Evolutionary conservation across 1,284 basidiomycete genomes (phyloP).

Genomic region (Inonotus hispidus): DNA sequence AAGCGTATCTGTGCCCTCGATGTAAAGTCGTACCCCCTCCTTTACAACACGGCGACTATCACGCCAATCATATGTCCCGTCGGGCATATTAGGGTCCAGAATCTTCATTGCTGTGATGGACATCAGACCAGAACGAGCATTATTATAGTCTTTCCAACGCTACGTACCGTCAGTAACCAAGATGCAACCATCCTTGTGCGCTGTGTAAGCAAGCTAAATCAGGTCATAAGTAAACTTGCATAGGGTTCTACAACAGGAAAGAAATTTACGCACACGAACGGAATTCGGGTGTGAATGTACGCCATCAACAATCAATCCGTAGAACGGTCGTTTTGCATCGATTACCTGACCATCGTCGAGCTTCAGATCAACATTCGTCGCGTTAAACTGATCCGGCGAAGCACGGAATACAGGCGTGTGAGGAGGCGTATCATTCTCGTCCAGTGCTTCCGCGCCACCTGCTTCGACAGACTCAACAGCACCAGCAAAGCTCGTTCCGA

Average conservation of each 20-base stretch:
- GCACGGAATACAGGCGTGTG: conserved; percentile 40
- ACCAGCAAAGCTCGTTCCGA: conserved; percentile 18
- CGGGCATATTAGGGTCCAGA: conserved; percentile 76
- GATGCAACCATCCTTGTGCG: conserved; percentile 79
- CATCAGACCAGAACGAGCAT: background rate
- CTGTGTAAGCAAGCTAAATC: conserved; percentile 72
- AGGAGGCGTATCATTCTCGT: conserved; percentile 56
- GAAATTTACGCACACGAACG: conserved; percentile 53
- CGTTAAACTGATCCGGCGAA: background rate
- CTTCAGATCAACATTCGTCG: conserved; percentile 23
- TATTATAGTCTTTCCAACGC: conserved; percentile 2
- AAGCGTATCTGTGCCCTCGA: conserved; percentile 82
- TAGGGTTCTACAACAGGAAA: background rate
- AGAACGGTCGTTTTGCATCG: conserved; percentile 71
- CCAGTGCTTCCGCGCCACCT: conserved; percentile 55
- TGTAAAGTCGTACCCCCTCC: conserved; percentile 72
- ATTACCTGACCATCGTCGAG: conserved; percentile 25
- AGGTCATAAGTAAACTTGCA: background rate
- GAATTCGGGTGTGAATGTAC: conserved; percentile 89
- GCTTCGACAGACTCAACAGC: conserved; percentile 20
- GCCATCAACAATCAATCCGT: conserved; percentile 87
- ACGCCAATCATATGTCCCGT: conserved; percentile 86
- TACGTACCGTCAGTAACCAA: conserved; percentile 78
- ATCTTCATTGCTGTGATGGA: conserved; percentile 67
- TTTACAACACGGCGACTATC: conserved; percentile 75